Conservation (phyloP, 306 rosid species). For the Prunus mume region DNA sequence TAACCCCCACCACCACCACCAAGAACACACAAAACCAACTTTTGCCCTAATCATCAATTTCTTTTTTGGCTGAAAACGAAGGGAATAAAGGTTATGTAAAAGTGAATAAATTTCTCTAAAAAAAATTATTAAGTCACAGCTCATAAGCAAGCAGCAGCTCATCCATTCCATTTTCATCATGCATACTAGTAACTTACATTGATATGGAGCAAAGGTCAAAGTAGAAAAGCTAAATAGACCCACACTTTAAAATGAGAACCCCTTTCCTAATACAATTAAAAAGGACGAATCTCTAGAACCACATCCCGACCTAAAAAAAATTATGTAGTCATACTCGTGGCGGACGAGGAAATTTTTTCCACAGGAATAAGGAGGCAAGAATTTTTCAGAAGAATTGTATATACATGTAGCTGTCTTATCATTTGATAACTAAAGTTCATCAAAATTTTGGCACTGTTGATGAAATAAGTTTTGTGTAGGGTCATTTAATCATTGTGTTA, state of each 20-base stretch:
- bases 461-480: too few species aligned
- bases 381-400: too few species aligned
- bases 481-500: too few species aligned
- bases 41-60: neutral
- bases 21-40: neutral
- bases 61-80: neutral
- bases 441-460: too few species aligned
- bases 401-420: too few species aligned
- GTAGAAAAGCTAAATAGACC: neutral
- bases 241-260: neutral
- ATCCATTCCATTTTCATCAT: neutral
- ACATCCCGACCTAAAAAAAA: neutral
- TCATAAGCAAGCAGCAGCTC: neutral
- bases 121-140: neutral
- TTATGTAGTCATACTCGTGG: too few species aligned
- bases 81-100: neutral
- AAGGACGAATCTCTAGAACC: neutral
- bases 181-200: neutral
- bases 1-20: neutral
- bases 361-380: too few species aligned
- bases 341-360: too few species aligned
- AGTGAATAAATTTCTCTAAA: neutral
- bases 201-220: neutral
- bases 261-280: too few species aligned
- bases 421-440: too few species aligned